phyloP scores from a whole-genome alignment of 225 moss, liverwort and hornwort genomes.

The Polytrichum commune region DNA sequence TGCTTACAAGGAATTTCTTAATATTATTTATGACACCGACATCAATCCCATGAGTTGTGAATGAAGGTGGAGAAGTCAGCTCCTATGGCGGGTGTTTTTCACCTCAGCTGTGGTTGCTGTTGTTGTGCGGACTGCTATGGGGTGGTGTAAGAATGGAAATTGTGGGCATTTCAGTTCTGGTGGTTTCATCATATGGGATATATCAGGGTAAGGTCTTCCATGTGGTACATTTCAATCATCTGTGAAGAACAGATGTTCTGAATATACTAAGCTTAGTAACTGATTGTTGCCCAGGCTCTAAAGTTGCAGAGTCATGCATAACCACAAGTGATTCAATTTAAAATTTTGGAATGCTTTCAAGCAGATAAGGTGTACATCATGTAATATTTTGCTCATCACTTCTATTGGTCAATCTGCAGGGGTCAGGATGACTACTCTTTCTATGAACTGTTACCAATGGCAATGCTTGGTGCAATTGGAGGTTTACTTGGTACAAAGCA shows the following conservation, averaged over 20 bases:
- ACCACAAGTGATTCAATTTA: neutral
- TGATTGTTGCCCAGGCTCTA: no score
- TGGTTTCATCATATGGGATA: slow-evolving; percentile 99
- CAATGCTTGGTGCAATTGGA: slow-evolving; percentile 96
- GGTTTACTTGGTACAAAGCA: slow-evolving; percentile 72
- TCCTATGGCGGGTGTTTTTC: slow-evolving; percentile 97
- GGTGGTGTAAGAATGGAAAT: slow-evolving; percentile 97
- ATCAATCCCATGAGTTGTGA: neutral
- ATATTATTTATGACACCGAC: no score
- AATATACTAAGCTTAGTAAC: no score
- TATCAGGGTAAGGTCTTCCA: slow-evolving; percentile 70
- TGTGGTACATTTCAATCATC: neutral
- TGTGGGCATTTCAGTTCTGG: slow-evolving; percentile 99
- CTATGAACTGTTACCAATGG: slow-evolving; percentile 96
- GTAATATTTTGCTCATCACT: neutral
- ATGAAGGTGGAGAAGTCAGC: slow-evolving; percentile 99
- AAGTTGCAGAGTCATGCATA: no score
- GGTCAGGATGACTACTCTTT: slow-evolving; percentile 99
- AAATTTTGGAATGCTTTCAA: neutral
- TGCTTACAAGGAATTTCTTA: no score
- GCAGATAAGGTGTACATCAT: neutral
- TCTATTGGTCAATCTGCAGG: slow-evolving; percentile 37
- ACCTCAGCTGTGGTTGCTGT: slow-evolving; percentile 99
- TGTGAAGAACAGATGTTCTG: neutral
- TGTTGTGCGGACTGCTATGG: slow-evolving; percentile 99